phyloP scores from a whole-genome alignment of 2,329 filamentous ascomycete genomes.

The Phialocephala subalpina region DNA sequence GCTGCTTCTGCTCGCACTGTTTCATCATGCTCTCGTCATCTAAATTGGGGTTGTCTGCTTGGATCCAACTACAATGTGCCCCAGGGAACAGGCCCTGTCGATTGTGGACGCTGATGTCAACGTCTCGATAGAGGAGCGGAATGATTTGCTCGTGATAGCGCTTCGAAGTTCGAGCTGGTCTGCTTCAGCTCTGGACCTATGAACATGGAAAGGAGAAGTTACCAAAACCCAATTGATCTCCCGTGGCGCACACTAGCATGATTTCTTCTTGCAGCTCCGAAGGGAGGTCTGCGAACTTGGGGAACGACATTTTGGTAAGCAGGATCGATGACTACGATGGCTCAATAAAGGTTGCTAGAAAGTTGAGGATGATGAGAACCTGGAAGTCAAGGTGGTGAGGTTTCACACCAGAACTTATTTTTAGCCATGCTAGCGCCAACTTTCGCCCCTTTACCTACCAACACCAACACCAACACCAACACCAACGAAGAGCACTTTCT shows the following conservation, averaged over 20 bases:
- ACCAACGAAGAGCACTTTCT: not conserved
- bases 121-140: not conserved
- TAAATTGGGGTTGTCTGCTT: constrained; percentile 3
- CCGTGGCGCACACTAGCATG: not conserved
- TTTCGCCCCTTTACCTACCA: not conserved
- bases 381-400: too few relatives aligned
- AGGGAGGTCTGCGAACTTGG: not conserved
- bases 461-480: not conserved
- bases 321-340: too few relatives aligned
- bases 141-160: not conserved
- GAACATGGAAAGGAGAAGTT: not conserved
- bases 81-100: constrained; percentile 1
- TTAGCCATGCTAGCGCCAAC: not conserved
- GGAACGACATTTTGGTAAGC: too few relatives aligned
- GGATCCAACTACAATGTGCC: not conserved
- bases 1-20: not conserved
- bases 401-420: not conserved
- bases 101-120: constrained; percentile 13
- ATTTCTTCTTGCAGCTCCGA: constrained; percentile 2
- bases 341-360: not conserved
- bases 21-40: not conserved
- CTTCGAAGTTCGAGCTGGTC: not conserved
- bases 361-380: not conserved
- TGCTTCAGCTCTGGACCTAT: not conserved
- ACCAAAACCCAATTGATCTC: not conserved